Base-by-base conservation (phyloP, 441 rosid genomes). In the Populus hybrid region DNA sequence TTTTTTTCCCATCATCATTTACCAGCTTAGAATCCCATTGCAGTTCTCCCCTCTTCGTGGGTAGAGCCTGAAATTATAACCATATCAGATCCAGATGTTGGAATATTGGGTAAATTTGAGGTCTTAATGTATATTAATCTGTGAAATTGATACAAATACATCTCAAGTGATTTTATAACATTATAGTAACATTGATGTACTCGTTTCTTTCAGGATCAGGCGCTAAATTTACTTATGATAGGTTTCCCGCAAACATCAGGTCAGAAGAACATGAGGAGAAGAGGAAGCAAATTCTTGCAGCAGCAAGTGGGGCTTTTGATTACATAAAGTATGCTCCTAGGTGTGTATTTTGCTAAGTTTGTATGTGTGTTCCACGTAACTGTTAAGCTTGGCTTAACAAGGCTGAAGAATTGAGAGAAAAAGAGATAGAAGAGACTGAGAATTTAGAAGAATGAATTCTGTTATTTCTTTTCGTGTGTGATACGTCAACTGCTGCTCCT, bases 201-300 rank as follows among this genome's bases (percentile, higher is more conserved):
- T 46, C 32, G 12, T 81, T 46, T 50, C 57, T 46, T 81, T 61
- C 79, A 86, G 91, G 95, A 73, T 88, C 91, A 72, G 99, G 95
- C 82, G 94, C 93, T 86, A 97, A 87, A 85, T 91, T 90, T 87
- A 88, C 90, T 32, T 95, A 92, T 84, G 99, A 97, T 83, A 95
- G 99, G 84, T 97, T 97, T 90, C 99, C 99, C 83, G 85, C 98
- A 32, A 95, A 69, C 75, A 85, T 90, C 74, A 89, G 97, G 85
- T 90, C 99, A 70, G 97, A 95, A 86, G 99, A 97, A 84, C 92
- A 95, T 85, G 97, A 92, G 85, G 98, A 92, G 85, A 97, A 92
- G 90, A 90, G 99, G 84, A 92, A 85, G 83, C 99, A 97, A 88
- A 88, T 92, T 83, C 99, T 97, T 81, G 94, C 94, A 73, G 90